Conservation (phyloP, 2,329 filamentous ascomycete genomes). For the Ceratocystis cubensis region DNA sequence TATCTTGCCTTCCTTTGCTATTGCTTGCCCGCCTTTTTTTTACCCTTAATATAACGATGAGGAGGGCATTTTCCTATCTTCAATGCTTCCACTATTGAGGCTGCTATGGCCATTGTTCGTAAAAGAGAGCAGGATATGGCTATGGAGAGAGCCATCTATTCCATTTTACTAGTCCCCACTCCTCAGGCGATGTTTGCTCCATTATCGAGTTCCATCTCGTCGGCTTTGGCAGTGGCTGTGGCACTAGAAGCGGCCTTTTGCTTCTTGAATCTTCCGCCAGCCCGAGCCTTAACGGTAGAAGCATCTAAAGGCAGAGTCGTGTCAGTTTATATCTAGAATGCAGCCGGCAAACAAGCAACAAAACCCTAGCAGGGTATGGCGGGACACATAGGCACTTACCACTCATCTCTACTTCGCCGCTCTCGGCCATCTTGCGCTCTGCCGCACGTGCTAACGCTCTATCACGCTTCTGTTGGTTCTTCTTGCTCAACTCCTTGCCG, state of each 20-base stretch:
- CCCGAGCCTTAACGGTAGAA: not conserved
- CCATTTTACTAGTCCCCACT: not conserved
- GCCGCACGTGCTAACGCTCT: constrained; percentile 41
- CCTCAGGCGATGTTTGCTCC: not conserved
- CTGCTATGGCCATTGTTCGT: not conserved
- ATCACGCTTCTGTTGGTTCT: constrained; percentile 45
- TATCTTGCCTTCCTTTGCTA: not conserved
- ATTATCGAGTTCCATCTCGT: constrained; percentile 10
- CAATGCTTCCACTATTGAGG: not conserved
- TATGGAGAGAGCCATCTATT: not conserved
- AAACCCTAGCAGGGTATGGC: not conserved
- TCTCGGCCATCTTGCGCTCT: constrained; percentile 39
- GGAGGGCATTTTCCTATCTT: not conserved
- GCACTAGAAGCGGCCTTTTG: not conserved
- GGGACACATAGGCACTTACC: constrained; percentile 26
- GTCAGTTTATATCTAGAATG: no score
- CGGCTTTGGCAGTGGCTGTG: not conserved
- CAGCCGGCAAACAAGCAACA: not conserved
- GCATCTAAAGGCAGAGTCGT: not conserved
- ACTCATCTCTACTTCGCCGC: constrained; percentile 40
- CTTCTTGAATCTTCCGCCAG: constrained; percentile 8
- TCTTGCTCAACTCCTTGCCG: constrained; percentile 37
- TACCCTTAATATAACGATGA: not conserved
- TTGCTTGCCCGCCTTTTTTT: not conserved
- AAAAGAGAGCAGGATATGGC: not conserved